phyloP scores from a whole-genome alignment of 2,329 filamentous ascomycete species.

The Leptodontidium sp. region DNA sequence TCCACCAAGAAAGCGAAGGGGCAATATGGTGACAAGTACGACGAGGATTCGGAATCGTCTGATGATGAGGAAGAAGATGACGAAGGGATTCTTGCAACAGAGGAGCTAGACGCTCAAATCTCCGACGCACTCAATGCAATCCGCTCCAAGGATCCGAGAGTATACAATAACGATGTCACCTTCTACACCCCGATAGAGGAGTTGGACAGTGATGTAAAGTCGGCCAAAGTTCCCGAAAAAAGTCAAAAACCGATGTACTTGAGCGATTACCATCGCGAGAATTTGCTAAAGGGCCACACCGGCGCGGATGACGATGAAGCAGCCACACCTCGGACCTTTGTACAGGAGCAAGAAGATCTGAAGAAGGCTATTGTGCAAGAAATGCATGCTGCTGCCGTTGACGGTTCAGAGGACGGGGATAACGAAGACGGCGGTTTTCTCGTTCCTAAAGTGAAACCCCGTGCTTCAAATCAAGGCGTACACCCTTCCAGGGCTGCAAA shows the following conservation, averaged over 20 bases:
- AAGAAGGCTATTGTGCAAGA: conserved; percentile 81
- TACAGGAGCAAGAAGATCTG: conserved; percentile 85
- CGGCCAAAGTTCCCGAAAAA: conserved; percentile 53
- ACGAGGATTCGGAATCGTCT: conserved; percentile 70
- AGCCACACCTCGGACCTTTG: conserved; percentile 72
- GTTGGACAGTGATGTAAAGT: conserved; percentile 48
- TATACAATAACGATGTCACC: conserved; percentile 81
- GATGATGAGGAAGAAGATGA: conserved; percentile 88
- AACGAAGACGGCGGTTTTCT: conserved; percentile 71
- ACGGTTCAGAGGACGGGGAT: conserved; percentile 57
- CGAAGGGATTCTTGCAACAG: conserved; percentile 84
- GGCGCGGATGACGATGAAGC: conserved; percentile 67
- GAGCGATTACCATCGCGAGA: conserved; percentile 90
- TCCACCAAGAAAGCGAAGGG: conserved; percentile 52
- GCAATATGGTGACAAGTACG: conserved; percentile 53
- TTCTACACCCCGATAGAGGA: conserved; percentile 78
- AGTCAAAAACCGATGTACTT: conserved; percentile 87
- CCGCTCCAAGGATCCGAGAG: conserved; percentile 85
- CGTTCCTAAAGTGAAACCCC: conserved; percentile 68
- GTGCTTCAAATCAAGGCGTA: conserved; percentile 54
- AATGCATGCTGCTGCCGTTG: conserved; percentile 71
- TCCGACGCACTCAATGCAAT: conserved; percentile 88
- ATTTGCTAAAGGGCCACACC: conserved; percentile 76
- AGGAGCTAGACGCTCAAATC: conserved; percentile 86
- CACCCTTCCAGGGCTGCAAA: conserved; percentile 64